Conservation (phyloP, 768 basidiomycete species). For the Naganishia vishniacii region DNA sequence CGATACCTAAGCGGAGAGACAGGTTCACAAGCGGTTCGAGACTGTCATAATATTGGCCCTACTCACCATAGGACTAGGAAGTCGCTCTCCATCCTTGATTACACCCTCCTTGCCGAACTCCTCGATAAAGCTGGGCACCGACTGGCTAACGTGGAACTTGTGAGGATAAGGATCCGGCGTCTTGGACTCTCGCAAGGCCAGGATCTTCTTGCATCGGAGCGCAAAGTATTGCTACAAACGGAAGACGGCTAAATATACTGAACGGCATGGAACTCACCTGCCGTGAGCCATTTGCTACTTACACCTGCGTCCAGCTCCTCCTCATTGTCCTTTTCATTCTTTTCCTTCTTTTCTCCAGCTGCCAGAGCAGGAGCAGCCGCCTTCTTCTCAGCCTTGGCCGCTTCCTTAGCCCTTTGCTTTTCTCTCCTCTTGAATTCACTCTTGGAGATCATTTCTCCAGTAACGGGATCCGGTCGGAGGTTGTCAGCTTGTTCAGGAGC, state of each 20-base stretch:
- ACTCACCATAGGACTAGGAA: constrained; percentile 54
- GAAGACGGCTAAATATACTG: background rate
- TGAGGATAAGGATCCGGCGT: constrained; percentile 94
- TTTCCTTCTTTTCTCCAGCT: constrained; percentile 34
- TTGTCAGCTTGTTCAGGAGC: constrained; percentile 37
- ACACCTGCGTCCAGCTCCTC: constrained; percentile 89
- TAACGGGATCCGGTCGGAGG: constrained; percentile 56
- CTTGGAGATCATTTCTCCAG: constrained; percentile 97
- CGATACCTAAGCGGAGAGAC: constrained; percentile 43
- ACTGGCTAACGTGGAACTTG: constrained; percentile 87
- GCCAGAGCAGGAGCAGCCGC: constrained; percentile 50
- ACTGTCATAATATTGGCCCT: constrained; percentile 32
- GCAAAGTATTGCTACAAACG: constrained; percentile 86
- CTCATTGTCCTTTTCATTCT: constrained; percentile 54
- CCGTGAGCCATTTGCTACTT: constrained; percentile 50
- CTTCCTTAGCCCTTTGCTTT: constrained; percentile 68
- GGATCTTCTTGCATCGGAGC: constrained; percentile 79
- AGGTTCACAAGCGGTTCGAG: background rate
- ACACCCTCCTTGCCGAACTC: constrained; percentile 68
- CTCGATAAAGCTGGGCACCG: constrained; percentile 67
- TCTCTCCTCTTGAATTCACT: constrained; percentile 92
- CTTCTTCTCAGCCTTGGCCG: constrained; percentile 68
- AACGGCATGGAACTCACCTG: background rate
- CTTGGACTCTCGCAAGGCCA: constrained; percentile 74
- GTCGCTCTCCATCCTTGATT: constrained; percentile 62